Evolutionary conservation across 257 asterid species (phyloP).

Genomic region (Solanum paucissectum): DNA sequence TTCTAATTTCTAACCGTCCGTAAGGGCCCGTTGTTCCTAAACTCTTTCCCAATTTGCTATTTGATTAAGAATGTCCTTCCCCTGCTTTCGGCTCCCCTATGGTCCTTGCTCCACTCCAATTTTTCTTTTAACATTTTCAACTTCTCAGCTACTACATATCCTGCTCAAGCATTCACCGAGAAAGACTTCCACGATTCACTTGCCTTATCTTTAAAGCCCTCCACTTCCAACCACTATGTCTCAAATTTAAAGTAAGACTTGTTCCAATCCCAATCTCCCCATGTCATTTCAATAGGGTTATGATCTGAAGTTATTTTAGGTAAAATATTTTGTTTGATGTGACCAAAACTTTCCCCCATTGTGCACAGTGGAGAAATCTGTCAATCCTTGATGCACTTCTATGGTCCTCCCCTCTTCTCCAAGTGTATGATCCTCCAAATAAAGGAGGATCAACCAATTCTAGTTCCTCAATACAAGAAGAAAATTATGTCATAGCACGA

Average conservation of each 20-base stretch:
- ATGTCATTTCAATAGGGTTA: neutral
- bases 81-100: neutral
- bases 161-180: neutral
- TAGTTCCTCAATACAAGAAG: neutral
- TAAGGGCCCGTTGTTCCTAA: neutral
- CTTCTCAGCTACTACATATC: neutral
- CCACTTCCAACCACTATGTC: neutral
- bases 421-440: neutral
- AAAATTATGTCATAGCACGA: neutral
- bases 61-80: neutral
- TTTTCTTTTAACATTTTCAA: neutral
- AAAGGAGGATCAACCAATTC: neutral
- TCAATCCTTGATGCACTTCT: neutral
- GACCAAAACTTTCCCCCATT: neutral
- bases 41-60: neutral
- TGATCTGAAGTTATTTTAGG: neutral
- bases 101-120: neutral
- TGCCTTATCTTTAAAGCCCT: neutral
- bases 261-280: neutral
- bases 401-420: neutral
- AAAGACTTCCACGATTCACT: neutral
- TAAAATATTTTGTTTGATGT: neutral
- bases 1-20: too few relatives aligned
- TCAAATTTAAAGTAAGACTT: neutral
- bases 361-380: neutral